A percentile compares a stretch with the other conserved stretches of the same genome.
phyloP scores from a whole-genome alignment of 2,329 filamentous ascomycete species.

The Sclerotinia minor region DNA sequence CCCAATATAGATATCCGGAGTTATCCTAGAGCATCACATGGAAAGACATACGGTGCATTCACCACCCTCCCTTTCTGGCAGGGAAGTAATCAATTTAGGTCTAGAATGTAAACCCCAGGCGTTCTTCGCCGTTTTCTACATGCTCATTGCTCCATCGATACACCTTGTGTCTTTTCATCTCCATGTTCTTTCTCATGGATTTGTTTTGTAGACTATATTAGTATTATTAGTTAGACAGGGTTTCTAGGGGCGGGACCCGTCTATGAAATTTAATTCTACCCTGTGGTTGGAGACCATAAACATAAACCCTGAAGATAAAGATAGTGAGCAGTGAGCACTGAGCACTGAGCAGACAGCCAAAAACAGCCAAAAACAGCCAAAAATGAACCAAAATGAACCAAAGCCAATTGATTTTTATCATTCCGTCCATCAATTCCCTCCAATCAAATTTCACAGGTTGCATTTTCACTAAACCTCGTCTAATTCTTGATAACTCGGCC shows the following conservation, averaged over 20 bases:
- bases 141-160: not conserved
- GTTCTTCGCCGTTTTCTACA: not conserved
- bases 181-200: not conserved
- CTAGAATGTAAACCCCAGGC: not conserved
- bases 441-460: not conserved
- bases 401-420: not conserved
- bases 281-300: not conserved
- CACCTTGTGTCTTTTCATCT: not conserved
- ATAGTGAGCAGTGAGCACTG: not conserved
- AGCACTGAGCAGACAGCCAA: not conserved
- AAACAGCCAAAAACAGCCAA: not conserved
- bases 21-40: constrained; percentile 6
- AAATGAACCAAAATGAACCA: not conserved
- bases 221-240: not conserved
- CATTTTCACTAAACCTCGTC: constrained; percentile 4
- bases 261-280: not conserved
- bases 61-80: constrained; percentile 3
- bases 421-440: constrained; percentile 4
- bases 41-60: not conserved
- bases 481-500: constrained; percentile 17
- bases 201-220: too few relatives aligned
- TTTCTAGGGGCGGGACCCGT: constrained; percentile 6
- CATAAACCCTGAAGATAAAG: constrained; percentile 7
- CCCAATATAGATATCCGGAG: constrained; percentile 2
- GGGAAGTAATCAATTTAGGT: not conserved